phyloP scores from a whole-genome alignment of 139 green algal genomes.

The Volvox reticuliferus region DNA sequence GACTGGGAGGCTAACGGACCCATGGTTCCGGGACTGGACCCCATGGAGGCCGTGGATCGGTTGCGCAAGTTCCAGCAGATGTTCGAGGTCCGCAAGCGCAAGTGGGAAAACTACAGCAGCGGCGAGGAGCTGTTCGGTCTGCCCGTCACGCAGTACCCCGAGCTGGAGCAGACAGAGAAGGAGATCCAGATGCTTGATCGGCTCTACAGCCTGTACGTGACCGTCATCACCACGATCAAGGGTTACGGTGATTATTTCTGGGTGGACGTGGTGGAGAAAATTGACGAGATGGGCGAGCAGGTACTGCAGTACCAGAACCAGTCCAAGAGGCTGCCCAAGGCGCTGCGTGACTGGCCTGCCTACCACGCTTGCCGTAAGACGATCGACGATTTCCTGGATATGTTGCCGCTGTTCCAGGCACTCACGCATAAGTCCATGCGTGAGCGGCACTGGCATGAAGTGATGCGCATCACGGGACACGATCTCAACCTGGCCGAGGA shows the following conservation, averaged over 20 bases:
- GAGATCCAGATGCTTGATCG: slow-evolving; percentile 87
- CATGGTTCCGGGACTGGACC: slow-evolving; percentile 89
- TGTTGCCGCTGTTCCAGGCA: slow-evolving; percentile 91
- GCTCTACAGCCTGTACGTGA: slow-evolving; percentile 92
- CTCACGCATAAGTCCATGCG: slow-evolving; percentile 82
- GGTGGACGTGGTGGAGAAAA: slow-evolving; percentile 92
- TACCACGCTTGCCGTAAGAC: slow-evolving; percentile 88
- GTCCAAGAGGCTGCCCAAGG: slow-evolving; percentile 91
- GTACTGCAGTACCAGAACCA: slow-evolving; percentile 81
- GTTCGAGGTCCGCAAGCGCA: slow-evolving; percentile 94
- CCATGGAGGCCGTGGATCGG: slow-evolving; percentile 91
- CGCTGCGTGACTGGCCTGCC: slow-evolving; percentile 91
- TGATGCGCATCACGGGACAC: slow-evolving; percentile 84
- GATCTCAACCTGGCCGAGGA: slow-evolving; percentile 90
- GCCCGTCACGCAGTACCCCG: slow-evolving; percentile 87
- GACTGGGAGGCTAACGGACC: slow-evolving; percentile 91
- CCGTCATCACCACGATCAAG: slow-evolving; percentile 92
- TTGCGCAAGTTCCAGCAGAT: slow-evolving; percentile 94
- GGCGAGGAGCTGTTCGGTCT: slow-evolving; percentile 96
- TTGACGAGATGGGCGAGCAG: slow-evolving; percentile 88
- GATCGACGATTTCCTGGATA: slow-evolving; percentile 94
- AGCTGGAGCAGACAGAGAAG: slow-evolving; percentile 91
- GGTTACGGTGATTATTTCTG: slow-evolving; percentile 91
- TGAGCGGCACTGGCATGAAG: slow-evolving; percentile 87
- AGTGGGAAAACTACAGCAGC: slow-evolving; percentile 90